phyloP scores from a whole-genome alignment of 2,329 filamentous ascomycete genomes.

The Thielaviopsis euricoi region DNA sequence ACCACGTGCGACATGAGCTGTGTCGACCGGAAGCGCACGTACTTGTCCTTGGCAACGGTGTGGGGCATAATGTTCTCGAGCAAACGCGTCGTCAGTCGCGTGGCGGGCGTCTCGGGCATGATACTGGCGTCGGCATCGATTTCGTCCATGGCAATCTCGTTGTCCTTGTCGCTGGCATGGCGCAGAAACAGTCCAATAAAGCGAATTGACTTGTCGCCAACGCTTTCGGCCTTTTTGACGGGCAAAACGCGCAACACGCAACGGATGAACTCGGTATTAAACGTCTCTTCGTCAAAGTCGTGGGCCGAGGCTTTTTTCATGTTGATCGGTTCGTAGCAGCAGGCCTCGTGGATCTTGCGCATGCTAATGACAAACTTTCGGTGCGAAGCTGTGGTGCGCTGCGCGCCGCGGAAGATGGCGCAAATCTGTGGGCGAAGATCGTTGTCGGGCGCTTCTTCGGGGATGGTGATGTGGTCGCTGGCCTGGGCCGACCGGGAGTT shows the following conservation, averaged over 20 bases:
- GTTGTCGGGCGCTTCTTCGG: conserved; percentile 54
- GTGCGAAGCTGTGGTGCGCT: conserved; percentile 78
- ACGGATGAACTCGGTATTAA: conserved; percentile 71
- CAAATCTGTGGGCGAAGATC: conserved; percentile 59
- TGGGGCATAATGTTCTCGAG: conserved; percentile 59
- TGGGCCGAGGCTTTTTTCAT: conserved; percentile 36
- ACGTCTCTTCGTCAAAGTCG: conserved; percentile 69
- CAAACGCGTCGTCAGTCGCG: conserved; percentile 58
- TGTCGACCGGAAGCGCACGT: conserved; percentile 73
- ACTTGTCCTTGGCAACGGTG: conserved; percentile 80
- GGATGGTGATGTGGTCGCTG: conserved; percentile 28
- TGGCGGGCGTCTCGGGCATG: conserved; percentile 69
- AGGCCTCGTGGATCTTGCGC: conserved; percentile 79
- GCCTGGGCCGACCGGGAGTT: conserved; percentile 27
- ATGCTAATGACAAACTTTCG: conserved; percentile 76
- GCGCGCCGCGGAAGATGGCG: conserved; percentile 61
- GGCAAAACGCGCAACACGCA: conserved; percentile 69
- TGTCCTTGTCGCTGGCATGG: conserved; percentile 53
- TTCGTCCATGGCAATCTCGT: conserved; percentile 45
- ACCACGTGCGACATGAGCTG: conserved; percentile 84
- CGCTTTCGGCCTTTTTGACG: conserved; percentile 81
- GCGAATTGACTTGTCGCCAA: conserved; percentile 68
- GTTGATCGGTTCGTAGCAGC: conserved; percentile 46
- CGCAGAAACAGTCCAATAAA: conserved; percentile 81
- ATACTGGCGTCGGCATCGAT: conserved; percentile 52